Evolutionary conservation across 495 filamentous ascomycete species (phyloP).

Genomic region (Daldinia bambusicola): DNA sequence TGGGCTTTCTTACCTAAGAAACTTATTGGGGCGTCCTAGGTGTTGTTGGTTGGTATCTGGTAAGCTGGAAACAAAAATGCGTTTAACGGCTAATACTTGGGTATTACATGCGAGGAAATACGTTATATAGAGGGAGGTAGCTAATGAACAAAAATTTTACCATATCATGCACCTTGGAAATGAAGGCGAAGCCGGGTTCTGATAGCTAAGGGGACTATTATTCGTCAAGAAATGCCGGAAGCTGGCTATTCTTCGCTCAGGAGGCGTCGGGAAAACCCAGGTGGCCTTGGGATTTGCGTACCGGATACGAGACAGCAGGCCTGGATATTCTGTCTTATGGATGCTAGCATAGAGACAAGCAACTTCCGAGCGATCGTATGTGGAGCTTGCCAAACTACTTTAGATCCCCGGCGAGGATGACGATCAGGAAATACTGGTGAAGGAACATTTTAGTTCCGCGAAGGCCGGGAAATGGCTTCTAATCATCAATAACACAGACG

Average conservation of each 20-base stretch:
- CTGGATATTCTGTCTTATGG: not conserved
- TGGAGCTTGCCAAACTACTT: not conserved
- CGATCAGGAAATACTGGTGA: not conserved
- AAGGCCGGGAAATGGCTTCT: not conserved
- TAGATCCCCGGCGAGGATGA: not conserved
- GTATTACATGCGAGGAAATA: not conserved
- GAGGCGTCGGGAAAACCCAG: not conserved
- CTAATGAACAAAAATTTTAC: not conserved
- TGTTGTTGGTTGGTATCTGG: not conserved
- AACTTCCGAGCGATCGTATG: not conserved
- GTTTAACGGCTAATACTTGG: not conserved
- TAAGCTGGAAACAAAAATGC: not conserved
- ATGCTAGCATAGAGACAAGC: not conserved
- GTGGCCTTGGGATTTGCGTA: not conserved
- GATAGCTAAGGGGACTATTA: not conserved
- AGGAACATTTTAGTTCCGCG: not conserved
- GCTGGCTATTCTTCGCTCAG: not conserved
- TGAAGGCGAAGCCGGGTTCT: not conserved
- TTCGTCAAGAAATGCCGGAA: not conserved
- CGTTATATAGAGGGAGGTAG: not conserved
- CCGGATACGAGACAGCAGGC: not conserved
- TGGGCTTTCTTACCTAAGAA: conserved; percentile 87
- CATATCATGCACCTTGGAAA: not conserved
- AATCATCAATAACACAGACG: not conserved
- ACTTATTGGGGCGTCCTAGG: conserved; percentile 55